These are phyloP conservation scores for Nicotiana knightiana DNA, from an alignment of 257 asterid species.

Conservation along the genomic window DNA sequence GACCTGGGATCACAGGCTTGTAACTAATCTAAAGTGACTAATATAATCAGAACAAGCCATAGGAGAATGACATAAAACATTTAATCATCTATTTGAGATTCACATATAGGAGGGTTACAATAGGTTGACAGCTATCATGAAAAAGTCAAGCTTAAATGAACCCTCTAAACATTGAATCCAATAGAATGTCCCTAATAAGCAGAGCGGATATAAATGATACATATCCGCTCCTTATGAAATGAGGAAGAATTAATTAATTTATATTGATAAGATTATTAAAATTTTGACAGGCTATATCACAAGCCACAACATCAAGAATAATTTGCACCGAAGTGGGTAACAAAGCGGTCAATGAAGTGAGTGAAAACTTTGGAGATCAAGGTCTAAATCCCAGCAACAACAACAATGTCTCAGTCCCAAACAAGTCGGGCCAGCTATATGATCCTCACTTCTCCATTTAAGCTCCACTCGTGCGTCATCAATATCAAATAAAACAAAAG, in stretches of 20 bases:
- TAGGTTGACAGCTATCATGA: background rate
- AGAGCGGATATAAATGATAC: background rate
- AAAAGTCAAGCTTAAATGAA: background rate
- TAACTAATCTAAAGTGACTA: background rate
- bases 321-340: background rate
- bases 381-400: background rate
- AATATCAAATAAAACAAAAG: too few species aligned
- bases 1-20: background rate
- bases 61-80: background rate
- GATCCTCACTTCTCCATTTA: too few species aligned
- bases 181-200: too few species aligned
- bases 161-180: background rate
- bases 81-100: background rate
- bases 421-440: too few species aligned
- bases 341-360: background rate
- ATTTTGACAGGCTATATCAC: background rate
- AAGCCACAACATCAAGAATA: background rate
- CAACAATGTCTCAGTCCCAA: too few species aligned
- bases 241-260: background rate
- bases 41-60: background rate
- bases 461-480: too few species aligned
- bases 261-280: background rate
- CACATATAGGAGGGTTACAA: background rate
- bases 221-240: background rate
- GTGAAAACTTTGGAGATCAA: background rate